phyloP scores from a whole-genome alignment of 1,139 yeast genomes.

The Nakaseomyces glabratus region DNA sequence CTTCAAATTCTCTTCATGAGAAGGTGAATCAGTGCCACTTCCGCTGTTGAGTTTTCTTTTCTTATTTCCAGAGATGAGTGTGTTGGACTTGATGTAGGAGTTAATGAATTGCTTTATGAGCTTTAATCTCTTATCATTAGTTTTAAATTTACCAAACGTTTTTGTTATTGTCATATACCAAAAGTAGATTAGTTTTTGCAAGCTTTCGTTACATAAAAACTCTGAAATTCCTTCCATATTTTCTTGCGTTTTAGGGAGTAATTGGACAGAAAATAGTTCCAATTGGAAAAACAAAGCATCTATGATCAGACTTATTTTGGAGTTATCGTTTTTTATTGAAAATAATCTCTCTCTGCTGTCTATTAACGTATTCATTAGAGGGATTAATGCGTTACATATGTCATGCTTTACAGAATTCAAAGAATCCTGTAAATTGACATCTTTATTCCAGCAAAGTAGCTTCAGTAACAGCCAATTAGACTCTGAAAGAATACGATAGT shows the following conservation, averaged over 20 bases:
- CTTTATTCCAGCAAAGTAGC: slow-evolving; percentile 3
- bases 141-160: slow-evolving; percentile 4
- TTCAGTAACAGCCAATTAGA: slow-evolving; percentile 3
- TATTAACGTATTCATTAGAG: slow-evolving; percentile 1
- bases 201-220: background rate
- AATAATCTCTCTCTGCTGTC: slow-evolving; percentile 4
- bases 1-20: background rate
- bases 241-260: background rate
- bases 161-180: slow-evolving; percentile 4
- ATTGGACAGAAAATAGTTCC: slow-evolving; percentile 4
- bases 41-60: slow-evolving; percentile 7
- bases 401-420: background rate
- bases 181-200: background rate
- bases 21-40: slow-evolving; percentile 16
- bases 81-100: background rate
- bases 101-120: slow-evolving; percentile 3
- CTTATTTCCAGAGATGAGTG: background rate
- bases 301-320: background rate
- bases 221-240: background rate
- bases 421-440: background rate
- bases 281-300: slow-evolving; percentile 5
- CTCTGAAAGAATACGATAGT: background rate
- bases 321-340: slow-evolving; percentile 1
- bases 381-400: slow-evolving; percentile 1
- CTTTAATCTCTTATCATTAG: slow-evolving; percentile 5